Conservation (phyloP, 169 alveolate species). For the Eimeria tenella region DNA sequence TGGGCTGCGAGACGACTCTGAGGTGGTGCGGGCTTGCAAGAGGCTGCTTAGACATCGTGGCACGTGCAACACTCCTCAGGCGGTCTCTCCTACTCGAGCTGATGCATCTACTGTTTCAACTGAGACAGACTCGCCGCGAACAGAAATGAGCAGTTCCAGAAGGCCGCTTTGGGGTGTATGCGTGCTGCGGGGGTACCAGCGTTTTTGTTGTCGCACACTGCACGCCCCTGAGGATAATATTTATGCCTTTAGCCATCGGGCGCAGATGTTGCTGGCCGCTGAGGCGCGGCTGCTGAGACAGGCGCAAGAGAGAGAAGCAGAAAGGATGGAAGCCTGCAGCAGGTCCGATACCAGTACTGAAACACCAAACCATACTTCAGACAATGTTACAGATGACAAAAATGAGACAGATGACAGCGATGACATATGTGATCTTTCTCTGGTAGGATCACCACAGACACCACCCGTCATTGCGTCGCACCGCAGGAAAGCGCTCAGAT, state of each 20-base stretch:
- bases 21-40: not conserved
- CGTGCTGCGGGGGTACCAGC: conserved; percentile 67
- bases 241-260: conserved; percentile 57
- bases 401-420: not conserved
- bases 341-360: not conserved
- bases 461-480: too few relatives aligned
- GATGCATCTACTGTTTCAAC: not conserved
- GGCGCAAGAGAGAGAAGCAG: conserved; percentile 17
- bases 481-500: too few relatives aligned
- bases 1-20: not conserved
- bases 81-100: not conserved
- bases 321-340: not conserved
- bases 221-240: conserved; percentile 20
- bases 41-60: not conserved
- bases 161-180: conserved; percentile 36
- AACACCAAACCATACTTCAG: not conserved
- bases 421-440: too few relatives aligned
- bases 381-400: not conserved
- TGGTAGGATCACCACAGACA: too few relatives aligned
- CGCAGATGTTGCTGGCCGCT: not conserved
- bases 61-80: not conserved
- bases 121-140: not conserved
- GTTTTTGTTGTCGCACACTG: conserved; percentile 32
- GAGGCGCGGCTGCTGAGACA: conserved; percentile 57
- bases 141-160: not conserved